Base-by-base conservation (phyloP, 2,329 filamentous ascomycete species). In the Colletotrichum graminicola region DNA sequence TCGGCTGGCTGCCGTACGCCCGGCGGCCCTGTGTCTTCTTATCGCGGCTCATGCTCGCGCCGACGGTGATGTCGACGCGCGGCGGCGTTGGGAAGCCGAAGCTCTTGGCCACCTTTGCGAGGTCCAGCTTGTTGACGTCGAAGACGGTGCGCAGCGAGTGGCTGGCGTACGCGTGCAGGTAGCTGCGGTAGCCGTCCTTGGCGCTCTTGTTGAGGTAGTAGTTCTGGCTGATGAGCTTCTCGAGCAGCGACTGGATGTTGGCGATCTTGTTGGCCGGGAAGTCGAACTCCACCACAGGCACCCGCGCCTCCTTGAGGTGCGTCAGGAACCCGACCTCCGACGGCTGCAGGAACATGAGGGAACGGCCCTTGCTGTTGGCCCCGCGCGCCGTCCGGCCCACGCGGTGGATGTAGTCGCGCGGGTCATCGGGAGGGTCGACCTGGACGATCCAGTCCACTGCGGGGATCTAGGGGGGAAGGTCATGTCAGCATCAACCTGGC, bases 211-310 rank as follows among this genome's bases (percentile, higher is more conserved):
- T 96, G 70, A 99, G 88, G 82, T 98, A 98, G 85, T 98, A 98
- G 83, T 99, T 98, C 81, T 96, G 93, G 39, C 90, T 90, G 77
- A 99, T 97, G 75, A 98, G 88, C 83, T 95, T 96, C 87, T 98
- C 95, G 12, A 98, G 89, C 82, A 98, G 94, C 77, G 93, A 90
- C 84, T 97, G 92, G 75, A 97, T 91, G 78, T 97, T 96, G 77
- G 95, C 86, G 75, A 99, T 94, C 87, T 97, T 97, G 84, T 93
- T 95, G 67, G 90, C 86, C 1, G 95, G 95, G 79, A 99, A 96
- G 78, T 98, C 95, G 78, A 97, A 98, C 82, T 99, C 96, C 36
- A 97, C 94, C 8, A 99, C 91, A 2, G 96, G 96, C 1, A 99
- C 95, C 73, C 94, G 90, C 18, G 95, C 94, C 64, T 94, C 93